A percentile compares a stretch with the other conserved stretches of the same genome.
Conservation (phyloP, 495 filamentous ascomycete genomes). For the Aspergillus leporis region DNA sequence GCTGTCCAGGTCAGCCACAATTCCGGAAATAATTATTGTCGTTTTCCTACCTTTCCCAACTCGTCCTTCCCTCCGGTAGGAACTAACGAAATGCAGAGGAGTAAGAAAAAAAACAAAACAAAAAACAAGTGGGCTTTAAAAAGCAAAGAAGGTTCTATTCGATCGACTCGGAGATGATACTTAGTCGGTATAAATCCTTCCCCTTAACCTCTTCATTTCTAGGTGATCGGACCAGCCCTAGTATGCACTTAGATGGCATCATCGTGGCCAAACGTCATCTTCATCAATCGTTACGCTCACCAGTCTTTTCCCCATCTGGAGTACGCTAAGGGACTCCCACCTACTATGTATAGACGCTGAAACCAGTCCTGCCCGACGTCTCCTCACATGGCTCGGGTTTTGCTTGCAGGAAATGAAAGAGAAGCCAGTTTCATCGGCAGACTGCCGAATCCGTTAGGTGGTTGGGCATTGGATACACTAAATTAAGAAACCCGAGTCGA, state of each 20-base stretch:
- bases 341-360: neutral
- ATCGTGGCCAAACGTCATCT: neutral
- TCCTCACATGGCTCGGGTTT: neutral
- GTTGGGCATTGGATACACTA: neutral
- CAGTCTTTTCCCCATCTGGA: neutral
- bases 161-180: neutral
- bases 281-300: neutral
- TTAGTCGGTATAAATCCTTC: neutral
- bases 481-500: conserved; percentile 1
- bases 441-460: neutral
- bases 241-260: neutral
- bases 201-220: no score
- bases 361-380: neutral
- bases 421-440: neutral
- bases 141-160: neutral
- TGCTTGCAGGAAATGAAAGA: conserved; percentile 1
- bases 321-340: neutral
- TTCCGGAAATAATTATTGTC: neutral
- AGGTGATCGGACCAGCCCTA: no score
- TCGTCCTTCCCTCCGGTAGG: neutral
- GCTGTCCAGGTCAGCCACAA: neutral
- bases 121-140: neutral
- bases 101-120: neutral
- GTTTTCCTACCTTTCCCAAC: neutral
- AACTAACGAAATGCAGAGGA: neutral